phyloP scores from a whole-genome alignment of 1,139 yeast species.

The Pneumocystis canis region DNA sequence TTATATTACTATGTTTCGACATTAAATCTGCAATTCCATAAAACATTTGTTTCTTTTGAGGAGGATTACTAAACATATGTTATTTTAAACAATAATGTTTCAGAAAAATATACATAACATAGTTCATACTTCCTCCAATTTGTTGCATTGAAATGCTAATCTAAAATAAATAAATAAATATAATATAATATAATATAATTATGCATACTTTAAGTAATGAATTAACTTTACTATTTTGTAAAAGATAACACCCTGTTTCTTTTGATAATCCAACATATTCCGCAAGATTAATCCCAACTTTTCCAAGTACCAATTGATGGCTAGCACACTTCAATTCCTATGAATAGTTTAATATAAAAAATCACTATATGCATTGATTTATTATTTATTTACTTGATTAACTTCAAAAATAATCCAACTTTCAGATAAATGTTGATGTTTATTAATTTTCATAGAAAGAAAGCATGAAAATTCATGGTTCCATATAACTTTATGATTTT shows the following conservation, averaged over 20 bases:
- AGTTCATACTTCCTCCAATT: not conserved
- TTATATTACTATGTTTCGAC: slow-evolving; percentile 16
- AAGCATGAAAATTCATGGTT: slow-evolving; percentile 27
- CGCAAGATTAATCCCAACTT: slow-evolving; percentile 49
- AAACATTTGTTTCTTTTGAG: slow-evolving; percentile 21
- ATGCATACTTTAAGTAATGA: slow-evolving; percentile 42
- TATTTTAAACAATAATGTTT: not conserved
- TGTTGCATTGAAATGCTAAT: not conserved
- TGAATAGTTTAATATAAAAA: not conserved
- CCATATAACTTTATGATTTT: slow-evolving; percentile 39
- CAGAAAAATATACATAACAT: slow-evolving; percentile 7
- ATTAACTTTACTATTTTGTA: slow-evolving; percentile 68
- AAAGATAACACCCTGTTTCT: slow-evolving; percentile 45
- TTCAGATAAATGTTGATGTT: slow-evolving; percentile 21
- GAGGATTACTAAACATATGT: not conserved
- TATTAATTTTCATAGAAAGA: slow-evolving; percentile 32
- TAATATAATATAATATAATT: not conserved
- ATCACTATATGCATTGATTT: not conserved
- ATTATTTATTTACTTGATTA: slow-evolving; percentile 7
- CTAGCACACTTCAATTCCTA: slow-evolving; percentile 24
- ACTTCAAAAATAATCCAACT: slow-evolving; percentile 25
- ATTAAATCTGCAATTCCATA: slow-evolving; percentile 25
- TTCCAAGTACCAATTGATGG: slow-evolving; percentile 42
- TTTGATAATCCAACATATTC: slow-evolving; percentile 53
- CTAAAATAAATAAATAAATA: not conserved